Evolutionary conservation across 2,329 filamentous ascomycete species (phyloP), one percentile per base, ranked within the genome.

Genomic region (Sporothrix protearum): DNA sequence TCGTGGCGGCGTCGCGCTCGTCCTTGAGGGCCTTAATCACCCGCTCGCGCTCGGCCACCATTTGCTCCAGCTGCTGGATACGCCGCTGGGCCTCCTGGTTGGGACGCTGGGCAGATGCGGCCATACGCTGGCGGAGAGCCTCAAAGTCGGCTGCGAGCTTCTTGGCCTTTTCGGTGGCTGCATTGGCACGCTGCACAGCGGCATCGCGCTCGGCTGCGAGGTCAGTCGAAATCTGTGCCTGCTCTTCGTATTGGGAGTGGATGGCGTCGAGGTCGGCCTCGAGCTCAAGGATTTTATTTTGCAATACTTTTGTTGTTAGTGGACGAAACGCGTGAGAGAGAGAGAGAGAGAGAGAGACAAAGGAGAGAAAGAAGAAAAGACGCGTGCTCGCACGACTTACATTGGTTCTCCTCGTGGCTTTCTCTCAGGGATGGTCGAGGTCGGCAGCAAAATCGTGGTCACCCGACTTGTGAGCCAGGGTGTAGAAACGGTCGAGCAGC

Each of bases 21-120:
- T 74, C 73, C 68, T 73, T 72, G 66, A 74, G 71, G 7, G 74
- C 74, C 67, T 66, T 64, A 71, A 76, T 75, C n/a, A 75, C 75
- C 2, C 71, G 71, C 55, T 76, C 75, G 10, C 75, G 75, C 71
- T 75, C 73, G 0, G 69, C 69, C 49, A 75, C 73, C 72, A 73
- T 74, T 64, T 73, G 59, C 70, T 76, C 75, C 47, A 76, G 73
- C 69, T 75, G 74, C 45, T 72, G 72, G 33, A 76, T 72, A 1
- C 73, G 75, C 22, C 73, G 72, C 61, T 74, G 73, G 4, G 72
- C 64, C 28, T 73, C 71, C n/a, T 71, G 71, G 39, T 33, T 71
- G 1, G 73, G 57, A 1, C 66, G 71, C 28, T 71, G 57, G 14
- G 57, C 5, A 0, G 72, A 49, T 0, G 69, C 67, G 2, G 73